Evolutionary conservation across 345 rosid species (phyloP), one percentile per base, ranked within the genome.

Genomic region (Balakata baccata): DNA sequence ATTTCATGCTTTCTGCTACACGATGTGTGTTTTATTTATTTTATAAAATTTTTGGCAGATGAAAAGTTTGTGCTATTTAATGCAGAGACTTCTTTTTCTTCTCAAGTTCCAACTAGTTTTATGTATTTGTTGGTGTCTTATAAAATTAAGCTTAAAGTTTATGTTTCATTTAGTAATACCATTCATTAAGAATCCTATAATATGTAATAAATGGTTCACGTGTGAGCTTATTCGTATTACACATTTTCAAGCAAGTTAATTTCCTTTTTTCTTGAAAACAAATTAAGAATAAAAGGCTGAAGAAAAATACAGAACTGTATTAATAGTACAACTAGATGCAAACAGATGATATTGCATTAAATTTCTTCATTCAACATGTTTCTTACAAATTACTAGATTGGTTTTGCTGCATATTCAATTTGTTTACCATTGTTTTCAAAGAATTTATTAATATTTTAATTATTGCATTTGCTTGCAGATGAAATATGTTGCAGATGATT

Each of bases 401-500:
- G 7, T 1, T 75, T 23, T 23, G 20, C 17, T 74, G 17, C 14
- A 45, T 69, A 6, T 34, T 43, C 43, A 66, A 37, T 46, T 73
- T 23, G 17, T 60, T 54, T 50, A 18, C 41, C 46, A 59, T 62
- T 34, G 58, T 25, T 61, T n/a, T 60, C 45, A 3, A 5, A 11
- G 59, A 54, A 52, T 62, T 38, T 6, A 49, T 34, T 3, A 3
- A 54, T 53, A 51, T 17, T 34, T 13, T 51, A 34, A 12, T 54
- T 57, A 62, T 7, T 34, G 47, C 51, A 67, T n/a, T 74, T 64
- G 59, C 49, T 38, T 54, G 76, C 80, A 94, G 98, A 65, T 89
- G 80, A 92, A 76, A 82, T 95, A 95, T 59, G 94, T 78, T 46
- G 83, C 83, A 43, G 97, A 95, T 81, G 99, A 95, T 83, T 92